These are phyloP conservation scores for Gossypium laxum DNA, from an alignment of 441 rosid species.

Conservation along the genomic window DNA sequence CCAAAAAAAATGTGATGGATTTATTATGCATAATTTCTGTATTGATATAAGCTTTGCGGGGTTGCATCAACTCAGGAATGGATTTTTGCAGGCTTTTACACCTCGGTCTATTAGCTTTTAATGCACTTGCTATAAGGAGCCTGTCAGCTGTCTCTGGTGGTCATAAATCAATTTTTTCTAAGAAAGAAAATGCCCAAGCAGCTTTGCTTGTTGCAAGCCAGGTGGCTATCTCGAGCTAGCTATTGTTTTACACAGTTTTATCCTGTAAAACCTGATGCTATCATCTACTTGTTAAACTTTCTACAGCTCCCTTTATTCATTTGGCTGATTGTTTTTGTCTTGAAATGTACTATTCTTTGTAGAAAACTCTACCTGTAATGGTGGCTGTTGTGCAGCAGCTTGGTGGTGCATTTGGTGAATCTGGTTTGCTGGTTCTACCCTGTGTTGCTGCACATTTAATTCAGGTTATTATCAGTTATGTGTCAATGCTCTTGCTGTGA, in stretches of 20 bases:
- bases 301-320: not conserved
- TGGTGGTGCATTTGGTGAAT: slow-evolving; percentile 72
- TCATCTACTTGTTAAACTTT: not conserved
- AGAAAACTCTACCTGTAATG: slow-evolving; percentile 88
- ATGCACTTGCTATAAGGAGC: slow-evolving; percentile 41
- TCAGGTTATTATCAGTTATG: slow-evolving; percentile 41
- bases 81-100: slow-evolving; percentile 54
- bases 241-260: not conserved
- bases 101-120: slow-evolving; percentile 53
- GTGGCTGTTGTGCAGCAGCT: slow-evolving; percentile 85
- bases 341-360: slow-evolving; percentile 3
- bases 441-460: slow-evolving; percentile 81
- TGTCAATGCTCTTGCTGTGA: not conserved
- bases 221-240: slow-evolving; percentile 29
- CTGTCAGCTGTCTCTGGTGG: slow-evolving; percentile 46
- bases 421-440: slow-evolving; percentile 85
- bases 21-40: not conserved
- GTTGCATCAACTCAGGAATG: slow-evolving; percentile 13
- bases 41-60: not conserved
- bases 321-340: not conserved
- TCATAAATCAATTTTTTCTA: slow-evolving; percentile 37
- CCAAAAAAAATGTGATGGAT: not conserved
- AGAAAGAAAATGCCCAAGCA: slow-evolving; percentile 59
- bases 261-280: not conserved
- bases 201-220: slow-evolving; percentile 75